Percentiles rank a stretch among this genome's conserved stretches.
phyloP scores from a whole-genome alignment of 208 protist species.

The Strigomonas culicis region DNA sequence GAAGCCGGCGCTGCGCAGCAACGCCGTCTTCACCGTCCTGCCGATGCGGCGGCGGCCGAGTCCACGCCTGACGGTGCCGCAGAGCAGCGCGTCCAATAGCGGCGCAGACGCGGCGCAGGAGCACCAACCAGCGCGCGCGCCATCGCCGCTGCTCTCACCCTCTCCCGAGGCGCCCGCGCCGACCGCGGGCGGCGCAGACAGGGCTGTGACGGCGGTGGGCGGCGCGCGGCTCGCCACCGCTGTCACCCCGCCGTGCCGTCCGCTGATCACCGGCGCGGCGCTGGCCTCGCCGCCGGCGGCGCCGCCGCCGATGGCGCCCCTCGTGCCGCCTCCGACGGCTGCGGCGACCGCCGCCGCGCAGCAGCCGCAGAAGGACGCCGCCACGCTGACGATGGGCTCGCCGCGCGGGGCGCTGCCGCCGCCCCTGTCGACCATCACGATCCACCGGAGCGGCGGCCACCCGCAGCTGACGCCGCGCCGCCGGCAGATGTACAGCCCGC shows the following conservation, averaged over 20 bases:
- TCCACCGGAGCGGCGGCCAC: too few relatives aligned
- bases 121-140: background rate
- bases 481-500: too few relatives aligned
- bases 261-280: background rate
- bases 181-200: background rate
- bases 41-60: background rate
- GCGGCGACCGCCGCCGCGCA: slow-evolving; percentile 8
- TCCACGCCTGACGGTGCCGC: too few relatives aligned
- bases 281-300: background rate
- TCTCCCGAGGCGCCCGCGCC: too few relatives aligned
- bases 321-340: background rate
- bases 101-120: background rate
- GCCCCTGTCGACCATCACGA: too few relatives aligned
- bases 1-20: slow-evolving; percentile 1
- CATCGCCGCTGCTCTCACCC: background rate
- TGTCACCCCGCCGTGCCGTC: slow-evolving; percentile 6
- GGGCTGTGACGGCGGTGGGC: slow-evolving; percentile 13
- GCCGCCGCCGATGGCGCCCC: background rate
- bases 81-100: too few relatives aligned
- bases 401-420: too few relatives aligned
- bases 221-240: slow-evolving; percentile 4
- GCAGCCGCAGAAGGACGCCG: slow-evolving; percentile 17
- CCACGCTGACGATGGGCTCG: too few relatives aligned
- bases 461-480: too few relatives aligned
- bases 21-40: background rate